Evolutionary conservation across 345 rosid species (phyloP), one percentile per base, ranked within the genome.

Genomic region (Hibiscus mutabilis): DNA sequence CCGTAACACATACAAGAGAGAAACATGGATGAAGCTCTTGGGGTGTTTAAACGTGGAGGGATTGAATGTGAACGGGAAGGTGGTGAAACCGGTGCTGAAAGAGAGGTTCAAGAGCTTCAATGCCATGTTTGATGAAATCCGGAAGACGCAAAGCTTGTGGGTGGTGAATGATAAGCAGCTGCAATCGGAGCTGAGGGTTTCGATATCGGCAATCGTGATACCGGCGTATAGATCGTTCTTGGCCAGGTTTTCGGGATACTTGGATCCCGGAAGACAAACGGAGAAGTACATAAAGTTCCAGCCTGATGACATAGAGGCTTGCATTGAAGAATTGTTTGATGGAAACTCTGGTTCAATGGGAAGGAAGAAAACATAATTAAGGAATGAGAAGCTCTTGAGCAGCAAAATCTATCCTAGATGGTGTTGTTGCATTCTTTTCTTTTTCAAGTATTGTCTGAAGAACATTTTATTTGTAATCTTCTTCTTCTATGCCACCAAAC

Each of bases 61-160:
- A 11, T 74, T 93, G 61, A 86, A 72, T 58, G 80, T 62, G 68
- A 82, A 89, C 13, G 97, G 97, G 61, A 93, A 91, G 77, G 90
- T 91, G 40, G 62, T 63, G 63, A 93, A 93, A 81, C 90, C 90
- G 0, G 88, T 80, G 79, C 79, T 93, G 68, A 93, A 91, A 82
- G 97, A 91, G 84, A 79, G 89, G 80, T 91, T 91, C 83, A 91
- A 91, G 86, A 88, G 77, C 82, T 93, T 93, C 81, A 91, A 86
- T 21, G 78, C 85, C 18, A 82, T 89, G 80, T 93, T 93, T 29
- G 98, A 93, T 27, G 98, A 93, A 68, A 93, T 93, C 44, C 96
- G 88, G 79, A 83, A 76, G 90, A 91, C 95, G 14, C 97, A 93
- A 68, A 87, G 88, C 79, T 44, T 86, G 0, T 93, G 98, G 98